Evolutionary conservation across 768 basidiomycete genomes (phyloP).

Genomic region (Suillus subaureus): DNA sequence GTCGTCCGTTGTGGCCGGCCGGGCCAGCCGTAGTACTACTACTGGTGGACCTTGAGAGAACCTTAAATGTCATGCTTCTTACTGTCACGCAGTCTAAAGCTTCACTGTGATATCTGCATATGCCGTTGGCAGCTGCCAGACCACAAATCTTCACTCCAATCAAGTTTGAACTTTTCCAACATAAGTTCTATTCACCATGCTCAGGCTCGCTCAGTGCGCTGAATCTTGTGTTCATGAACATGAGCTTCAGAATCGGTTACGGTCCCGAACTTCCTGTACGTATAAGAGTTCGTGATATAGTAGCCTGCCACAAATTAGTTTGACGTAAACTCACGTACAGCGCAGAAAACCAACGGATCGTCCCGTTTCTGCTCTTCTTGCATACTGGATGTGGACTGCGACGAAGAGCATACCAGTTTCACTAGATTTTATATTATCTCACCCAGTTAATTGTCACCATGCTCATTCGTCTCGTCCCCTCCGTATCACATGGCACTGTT

Average conservation of each 20-base stretch:
- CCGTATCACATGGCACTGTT: conserved; percentile 51
- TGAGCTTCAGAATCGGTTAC: background rate
- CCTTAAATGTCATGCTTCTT: background rate
- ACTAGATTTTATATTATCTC: conserved; percentile 28
- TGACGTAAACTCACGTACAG: conserved; percentile 36
- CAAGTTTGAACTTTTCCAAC: background rate
- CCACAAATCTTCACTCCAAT: background rate
- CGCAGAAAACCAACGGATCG: conserved; percentile 31
- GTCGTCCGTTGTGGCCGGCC: no score
- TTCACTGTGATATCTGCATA: no score
- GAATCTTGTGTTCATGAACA: background rate
- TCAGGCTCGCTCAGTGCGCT: background rate
- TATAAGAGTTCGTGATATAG: conserved; percentile 4
- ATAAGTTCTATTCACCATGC: background rate
- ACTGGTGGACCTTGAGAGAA: background rate
- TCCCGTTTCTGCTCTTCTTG: conserved; percentile 16
- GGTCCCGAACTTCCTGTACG: conserved; percentile 6
- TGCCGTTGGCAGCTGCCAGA: no score
- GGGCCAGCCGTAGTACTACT: no score
- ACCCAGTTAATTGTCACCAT: conserved; percentile 40
- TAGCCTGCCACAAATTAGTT: background rate
- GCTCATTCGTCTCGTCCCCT: conserved; percentile 57
- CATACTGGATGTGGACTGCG: conserved; percentile 33
- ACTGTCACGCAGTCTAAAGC: background rate
- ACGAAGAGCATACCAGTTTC: conserved; percentile 13